A percentile compares a stretch with the other conserved stretches of the same genome.
Conservation (phyloP, 2,329 filamentous ascomycete species). For the Xylogone sp. region DNA sequence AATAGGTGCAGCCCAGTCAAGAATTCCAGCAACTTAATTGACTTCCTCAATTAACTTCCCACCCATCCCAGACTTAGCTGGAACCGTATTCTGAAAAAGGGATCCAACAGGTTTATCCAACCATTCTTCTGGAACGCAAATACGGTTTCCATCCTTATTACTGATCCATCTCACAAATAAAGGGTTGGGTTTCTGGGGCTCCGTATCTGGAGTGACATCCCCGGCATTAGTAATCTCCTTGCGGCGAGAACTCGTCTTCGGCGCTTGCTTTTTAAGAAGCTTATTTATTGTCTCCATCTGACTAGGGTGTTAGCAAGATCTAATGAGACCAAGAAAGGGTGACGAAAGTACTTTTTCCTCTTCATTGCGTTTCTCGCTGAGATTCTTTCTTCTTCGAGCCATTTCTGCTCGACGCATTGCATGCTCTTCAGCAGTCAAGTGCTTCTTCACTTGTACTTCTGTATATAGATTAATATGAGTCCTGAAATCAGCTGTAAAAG, state of each 20-base stretch:
- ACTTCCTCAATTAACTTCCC: slow-evolving; percentile 30
- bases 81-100: slow-evolving; percentile 43
- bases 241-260: slow-evolving; percentile 59
- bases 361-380: slow-evolving; percentile 73
- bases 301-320: slow-evolving; percentile 7
- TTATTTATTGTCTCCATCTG: slow-evolving; percentile 92
- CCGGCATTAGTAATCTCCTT: slow-evolving; percentile 32
- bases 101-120: slow-evolving; percentile 57
- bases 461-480: slow-evolving; percentile 12
- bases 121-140: slow-evolving; percentile 68
- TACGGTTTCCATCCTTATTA: slow-evolving; percentile 56
- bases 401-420: slow-evolving; percentile 71
- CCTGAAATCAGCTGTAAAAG: background rate
- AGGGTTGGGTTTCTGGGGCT: slow-evolving; percentile 48
- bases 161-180: slow-evolving; percentile 69
- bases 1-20: no score
- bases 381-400: slow-evolving; percentile 68
- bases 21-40: background rate
- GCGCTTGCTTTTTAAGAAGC: slow-evolving; percentile 79
- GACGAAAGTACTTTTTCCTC: slow-evolving; percentile 61
- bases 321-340: background rate
- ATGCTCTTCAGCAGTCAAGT: slow-evolving; percentile 69
- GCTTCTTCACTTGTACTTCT: slow-evolving; percentile 71
- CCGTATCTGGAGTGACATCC: slow-evolving; percentile 45
- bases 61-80: slow-evolving; percentile 14